phyloP scores from a whole-genome alignment of 1,139 yeast genomes.

The Nakaseomyces kungkrabaensis region DNA sequence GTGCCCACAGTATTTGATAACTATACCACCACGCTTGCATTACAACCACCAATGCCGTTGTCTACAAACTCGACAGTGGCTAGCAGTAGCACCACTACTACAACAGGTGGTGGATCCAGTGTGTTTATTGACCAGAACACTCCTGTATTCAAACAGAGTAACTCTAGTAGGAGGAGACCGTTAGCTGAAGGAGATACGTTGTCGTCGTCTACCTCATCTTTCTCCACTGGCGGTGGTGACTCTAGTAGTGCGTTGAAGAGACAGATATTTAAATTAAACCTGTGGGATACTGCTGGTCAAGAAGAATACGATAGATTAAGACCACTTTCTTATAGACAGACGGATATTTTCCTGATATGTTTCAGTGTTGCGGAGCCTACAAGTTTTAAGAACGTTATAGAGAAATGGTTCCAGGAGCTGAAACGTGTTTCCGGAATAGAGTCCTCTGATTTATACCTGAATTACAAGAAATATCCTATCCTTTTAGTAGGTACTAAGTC shows the following conservation, averaged over 20 bases:
- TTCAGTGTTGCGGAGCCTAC: constrained; percentile 79
- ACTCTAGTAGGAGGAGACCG: neutral
- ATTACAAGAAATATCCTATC: constrained; percentile 42
- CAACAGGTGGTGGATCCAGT: neutral
- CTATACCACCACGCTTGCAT: constrained; percentile 55
- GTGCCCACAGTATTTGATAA: constrained; percentile 91
- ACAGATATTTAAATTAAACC: constrained; percentile 57
- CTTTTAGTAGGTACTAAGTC: constrained; percentile 78
- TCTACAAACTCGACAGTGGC: constrained; percentile 69
- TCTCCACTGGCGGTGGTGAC: constrained; percentile 29
- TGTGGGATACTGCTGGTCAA: constrained; percentile 99
- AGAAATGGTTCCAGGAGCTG: constrained; percentile 80
- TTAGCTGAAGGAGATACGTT: neutral
- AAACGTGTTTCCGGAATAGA: constrained; percentile 74
- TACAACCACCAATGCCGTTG: constrained; percentile 24
- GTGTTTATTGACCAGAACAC: constrained; percentile 2
- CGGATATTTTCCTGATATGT: constrained; percentile 80
- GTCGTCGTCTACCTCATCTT: neutral
- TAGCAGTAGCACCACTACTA: constrained; percentile 61
- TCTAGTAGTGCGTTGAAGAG: constrained; percentile 58
- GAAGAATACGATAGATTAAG: constrained; percentile 86
- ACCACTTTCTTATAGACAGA: constrained; percentile 87
- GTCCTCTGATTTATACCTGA: constrained; percentile 16
- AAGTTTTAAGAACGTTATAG: constrained; percentile 66
- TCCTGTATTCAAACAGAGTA: constrained; percentile 2